phyloP scores from a whole-genome alignment of 257 asterid species.

The Fraxinus quadrangulata region DNA sequence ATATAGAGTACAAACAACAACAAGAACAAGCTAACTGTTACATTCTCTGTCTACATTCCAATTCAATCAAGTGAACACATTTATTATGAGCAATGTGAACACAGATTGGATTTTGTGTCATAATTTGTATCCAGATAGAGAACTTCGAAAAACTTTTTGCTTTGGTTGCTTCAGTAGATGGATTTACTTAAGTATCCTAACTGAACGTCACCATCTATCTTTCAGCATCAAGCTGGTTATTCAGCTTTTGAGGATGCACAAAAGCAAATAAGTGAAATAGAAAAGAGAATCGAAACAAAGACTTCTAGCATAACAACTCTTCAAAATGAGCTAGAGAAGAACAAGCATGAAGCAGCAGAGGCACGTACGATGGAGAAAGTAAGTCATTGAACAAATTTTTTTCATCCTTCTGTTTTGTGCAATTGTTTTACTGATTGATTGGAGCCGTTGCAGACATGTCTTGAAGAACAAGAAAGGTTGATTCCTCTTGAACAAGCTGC shows the following conservation, averaged over 20 bases:
- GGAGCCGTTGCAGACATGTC: conserved; percentile 50
- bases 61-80: neutral
- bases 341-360: conserved; percentile 57
- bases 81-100: neutral
- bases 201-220: conserved; percentile 19
- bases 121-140: neutral
- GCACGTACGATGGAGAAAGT: conserved; percentile 74
- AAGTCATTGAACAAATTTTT: conserved; percentile 21
- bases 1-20: neutral
- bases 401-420: conserved; percentile 14
- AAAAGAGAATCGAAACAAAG: conserved; percentile 56
- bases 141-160: neutral
- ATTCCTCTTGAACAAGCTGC: conserved; percentile 83
- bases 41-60: neutral
- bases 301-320: conserved; percentile 43
- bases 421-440: conserved; percentile 6
- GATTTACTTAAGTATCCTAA: conserved; percentile 2
- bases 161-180: neutral
- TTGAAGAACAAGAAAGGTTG: conserved; percentile 67
- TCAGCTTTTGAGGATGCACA: conserved; percentile 86
- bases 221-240: conserved; percentile 81
- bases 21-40: neutral
- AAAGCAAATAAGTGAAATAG: conserved; percentile 64
- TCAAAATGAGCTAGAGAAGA: conserved; percentile 55
- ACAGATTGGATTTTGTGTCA: neutral